Conservation (phyloP, 257 asterid genomes). For the Echites panduratus region DNA sequence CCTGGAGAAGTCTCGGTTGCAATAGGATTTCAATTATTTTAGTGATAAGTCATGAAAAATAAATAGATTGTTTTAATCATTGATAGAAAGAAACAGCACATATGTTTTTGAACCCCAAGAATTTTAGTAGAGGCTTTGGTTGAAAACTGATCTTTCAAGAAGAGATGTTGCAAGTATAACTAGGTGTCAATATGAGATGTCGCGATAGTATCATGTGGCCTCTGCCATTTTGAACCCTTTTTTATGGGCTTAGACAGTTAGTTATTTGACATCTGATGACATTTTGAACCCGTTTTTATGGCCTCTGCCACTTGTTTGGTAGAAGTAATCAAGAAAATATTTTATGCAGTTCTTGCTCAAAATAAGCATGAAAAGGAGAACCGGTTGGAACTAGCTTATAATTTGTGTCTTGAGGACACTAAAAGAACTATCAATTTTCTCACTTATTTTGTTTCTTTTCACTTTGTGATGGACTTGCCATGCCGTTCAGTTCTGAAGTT, state of each 20-base stretch:
- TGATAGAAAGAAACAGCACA: neutral
- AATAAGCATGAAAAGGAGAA: neutral
- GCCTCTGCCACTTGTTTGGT: neutral
- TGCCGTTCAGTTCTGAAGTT: conserved; percentile 47
- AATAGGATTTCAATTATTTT: neutral
- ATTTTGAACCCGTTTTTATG: no score
- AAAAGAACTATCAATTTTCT: neutral
- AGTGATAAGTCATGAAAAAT: neutral
- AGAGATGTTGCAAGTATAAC: neutral
- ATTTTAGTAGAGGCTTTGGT: neutral
- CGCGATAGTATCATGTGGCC: neutral
- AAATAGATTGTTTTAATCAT: neutral
- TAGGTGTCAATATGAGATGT: neutral
- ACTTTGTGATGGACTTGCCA: neutral
- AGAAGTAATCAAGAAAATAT: neutral
- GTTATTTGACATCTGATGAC: neutral
- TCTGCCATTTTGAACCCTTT: neutral
- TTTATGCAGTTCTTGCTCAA: neutral
- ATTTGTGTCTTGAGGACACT: neutral
- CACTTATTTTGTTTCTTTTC: neutral
- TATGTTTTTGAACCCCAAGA: neutral
- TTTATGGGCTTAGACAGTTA: neutral
- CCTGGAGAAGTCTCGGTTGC: neutral
- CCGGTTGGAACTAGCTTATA: neutral
- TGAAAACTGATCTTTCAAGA: neutral